These are phyloP conservation scores for Trypanosoma cruzi DNA, from an alignment of 208 protist species.

Conservation along the genomic window DNA sequence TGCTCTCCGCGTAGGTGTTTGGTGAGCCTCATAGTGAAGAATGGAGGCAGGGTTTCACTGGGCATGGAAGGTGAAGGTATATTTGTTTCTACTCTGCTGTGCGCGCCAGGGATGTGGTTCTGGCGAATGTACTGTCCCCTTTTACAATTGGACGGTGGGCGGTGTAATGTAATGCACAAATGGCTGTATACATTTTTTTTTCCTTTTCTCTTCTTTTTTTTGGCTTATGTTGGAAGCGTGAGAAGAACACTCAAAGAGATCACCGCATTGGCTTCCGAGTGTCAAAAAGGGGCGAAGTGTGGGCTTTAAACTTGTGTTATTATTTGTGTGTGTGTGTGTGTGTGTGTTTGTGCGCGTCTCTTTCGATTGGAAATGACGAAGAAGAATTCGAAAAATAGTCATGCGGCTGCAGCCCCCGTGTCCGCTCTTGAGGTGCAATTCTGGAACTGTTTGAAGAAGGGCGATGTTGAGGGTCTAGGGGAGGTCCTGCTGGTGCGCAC, in stretches of 20 bases:
- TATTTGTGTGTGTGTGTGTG: too few relatives aligned
- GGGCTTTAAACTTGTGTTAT: background rate
- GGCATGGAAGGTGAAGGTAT: background rate
- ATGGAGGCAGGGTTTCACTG: background rate
- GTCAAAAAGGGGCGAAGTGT: background rate
- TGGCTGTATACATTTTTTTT: background rate
- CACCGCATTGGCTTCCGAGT: background rate
- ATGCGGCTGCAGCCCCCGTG: background rate
- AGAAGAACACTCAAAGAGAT: background rate
- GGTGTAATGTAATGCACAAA: background rate
- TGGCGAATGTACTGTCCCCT: background rate
- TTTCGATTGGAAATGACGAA: background rate
- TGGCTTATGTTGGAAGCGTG: background rate
- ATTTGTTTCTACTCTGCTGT: background rate
- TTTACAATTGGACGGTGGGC: background rate
- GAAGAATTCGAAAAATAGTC: background rate
- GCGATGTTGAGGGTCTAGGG: conserved; percentile 38
- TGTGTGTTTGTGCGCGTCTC: background rate
- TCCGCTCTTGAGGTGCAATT: conserved; percentile 29
- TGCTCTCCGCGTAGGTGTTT: too few relatives aligned
- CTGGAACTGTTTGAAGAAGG: conserved; percentile 48
- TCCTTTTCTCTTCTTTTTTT: background rate
- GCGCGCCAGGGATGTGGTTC: background rate
- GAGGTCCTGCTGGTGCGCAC: conserved; percentile 36
- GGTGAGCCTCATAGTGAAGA: too few relatives aligned